These are phyloP conservation scores for Suillus decipiens DNA, from an alignment of 768 basidiomycete genomes.

Conservation along the genomic window DNA sequence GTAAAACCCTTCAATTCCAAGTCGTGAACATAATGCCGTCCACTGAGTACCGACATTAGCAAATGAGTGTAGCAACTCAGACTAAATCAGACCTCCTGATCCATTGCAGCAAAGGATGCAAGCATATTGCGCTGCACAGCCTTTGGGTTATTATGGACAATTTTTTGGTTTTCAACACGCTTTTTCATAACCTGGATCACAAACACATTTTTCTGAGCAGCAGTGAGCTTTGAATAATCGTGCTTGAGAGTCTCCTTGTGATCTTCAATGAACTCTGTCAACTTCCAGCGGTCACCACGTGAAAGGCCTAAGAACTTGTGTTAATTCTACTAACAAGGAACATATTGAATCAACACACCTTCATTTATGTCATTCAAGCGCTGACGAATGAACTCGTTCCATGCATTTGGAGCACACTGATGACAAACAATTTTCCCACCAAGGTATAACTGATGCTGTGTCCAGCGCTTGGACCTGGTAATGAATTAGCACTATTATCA, in stretches of 20 bases:
- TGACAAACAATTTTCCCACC: not conserved
- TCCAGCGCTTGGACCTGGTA: not conserved
- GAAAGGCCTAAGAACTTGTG: not conserved
- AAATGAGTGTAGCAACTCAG: not conserved
- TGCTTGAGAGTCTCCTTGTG: not conserved
- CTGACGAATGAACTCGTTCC: not conserved
- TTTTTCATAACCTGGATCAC: not conserved
- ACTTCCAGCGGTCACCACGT: not conserved
- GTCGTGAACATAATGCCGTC: not conserved
- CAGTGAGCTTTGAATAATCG: not conserved
- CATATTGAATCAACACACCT: not conserved
- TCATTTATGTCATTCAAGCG: not conserved
- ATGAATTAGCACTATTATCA: not conserved
- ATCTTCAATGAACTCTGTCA: not conserved
- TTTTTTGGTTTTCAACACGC: not conserved
- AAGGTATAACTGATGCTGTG: not conserved
- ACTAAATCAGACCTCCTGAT: conserved; percentile 2
- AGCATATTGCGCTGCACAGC: not conserved
- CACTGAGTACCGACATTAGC: not conserved
- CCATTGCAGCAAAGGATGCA: conserved; percentile 3
- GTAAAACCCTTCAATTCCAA: conserved; percentile 6
- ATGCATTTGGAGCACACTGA: not conserved
- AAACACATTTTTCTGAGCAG: not conserved
- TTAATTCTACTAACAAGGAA: not conserved
- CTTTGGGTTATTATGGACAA: not conserved